phyloP scores from a whole-genome alignment of 2,329 filamentous ascomycete genomes.

The Dryadomyces quercus-mongolicae region DNA sequence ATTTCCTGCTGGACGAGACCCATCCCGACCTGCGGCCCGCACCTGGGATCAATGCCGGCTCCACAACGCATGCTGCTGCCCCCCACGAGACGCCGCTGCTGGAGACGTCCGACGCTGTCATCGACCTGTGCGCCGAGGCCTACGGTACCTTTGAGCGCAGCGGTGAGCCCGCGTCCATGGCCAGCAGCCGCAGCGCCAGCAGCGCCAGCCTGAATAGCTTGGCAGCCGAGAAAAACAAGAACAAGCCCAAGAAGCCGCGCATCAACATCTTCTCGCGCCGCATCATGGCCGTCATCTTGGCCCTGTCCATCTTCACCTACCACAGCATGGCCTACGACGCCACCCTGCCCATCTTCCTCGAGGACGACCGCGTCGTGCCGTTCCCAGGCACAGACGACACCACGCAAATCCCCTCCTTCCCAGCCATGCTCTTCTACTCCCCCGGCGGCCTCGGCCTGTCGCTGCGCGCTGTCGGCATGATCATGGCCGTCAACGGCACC shows the following conservation, averaged over 20 bases:
- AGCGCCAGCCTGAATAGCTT: conserved; percentile 3
- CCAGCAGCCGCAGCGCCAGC: conserved; percentile 10
- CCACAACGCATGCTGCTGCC: no score
- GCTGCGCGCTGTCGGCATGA: conserved; percentile 48
- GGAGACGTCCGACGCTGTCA: conserved; percentile 60
- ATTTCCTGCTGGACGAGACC: conserved; percentile 73
- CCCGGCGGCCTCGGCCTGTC: conserved; percentile 52
- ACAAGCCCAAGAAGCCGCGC: conserved; percentile 10
- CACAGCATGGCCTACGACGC: conserved; percentile 95
- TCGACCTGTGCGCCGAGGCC: conserved; percentile 64
- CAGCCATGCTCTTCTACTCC: conserved; percentile 34
- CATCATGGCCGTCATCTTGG: conserved; percentile 66
- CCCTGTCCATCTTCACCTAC: conserved; percentile 82
- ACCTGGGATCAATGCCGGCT: no score
- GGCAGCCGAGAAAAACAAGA: conserved; percentile 5
- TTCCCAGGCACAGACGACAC: conserved; percentile 18
- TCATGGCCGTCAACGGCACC: conserved; percentile 41
- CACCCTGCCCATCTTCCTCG: conserved; percentile 82
- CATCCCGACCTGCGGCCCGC: conserved; percentile 63
- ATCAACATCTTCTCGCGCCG: conserved; percentile 38
- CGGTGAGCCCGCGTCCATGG: neutral
- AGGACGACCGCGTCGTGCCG: conserved; percentile 49
- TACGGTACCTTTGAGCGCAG: conserved; percentile 54
- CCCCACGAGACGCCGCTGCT: conserved; percentile 62
- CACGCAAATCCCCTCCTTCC: conserved; percentile 8